phyloP scores from a whole-genome alignment of 1,139 yeast genomes.

The Diutina catenulata region DNA sequence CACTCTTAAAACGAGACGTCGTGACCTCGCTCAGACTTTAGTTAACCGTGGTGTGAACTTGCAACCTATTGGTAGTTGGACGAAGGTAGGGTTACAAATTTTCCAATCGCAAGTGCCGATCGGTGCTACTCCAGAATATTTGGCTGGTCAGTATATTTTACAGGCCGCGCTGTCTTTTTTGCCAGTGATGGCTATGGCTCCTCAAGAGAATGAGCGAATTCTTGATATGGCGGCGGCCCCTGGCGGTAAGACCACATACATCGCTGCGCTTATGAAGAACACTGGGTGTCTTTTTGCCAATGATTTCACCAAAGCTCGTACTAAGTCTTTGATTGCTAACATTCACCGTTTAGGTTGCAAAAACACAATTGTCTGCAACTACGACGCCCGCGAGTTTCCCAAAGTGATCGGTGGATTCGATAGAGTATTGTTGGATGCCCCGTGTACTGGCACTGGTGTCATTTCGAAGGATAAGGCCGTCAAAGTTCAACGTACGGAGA shows the following conservation, averaged over 20 bases:
- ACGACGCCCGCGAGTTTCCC: slow-evolving; percentile 98
- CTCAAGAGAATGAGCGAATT: slow-evolving; percentile 90
- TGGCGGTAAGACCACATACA: slow-evolving; percentile 97
- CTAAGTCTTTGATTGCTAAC: slow-evolving; percentile 92
- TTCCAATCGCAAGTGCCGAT: slow-evolving; percentile 98
- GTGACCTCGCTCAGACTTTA: slow-evolving; percentile 90
- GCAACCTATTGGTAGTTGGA: slow-evolving; percentile 97
- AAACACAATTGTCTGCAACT: slow-evolving; percentile 92
- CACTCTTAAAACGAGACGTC: slow-evolving; percentile 85
- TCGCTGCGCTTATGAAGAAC: slow-evolving; percentile 94
- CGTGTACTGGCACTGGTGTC: slow-evolving; percentile 99
- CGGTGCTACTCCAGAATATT: slow-evolving; percentile 98
- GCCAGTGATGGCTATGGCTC: slow-evolving; percentile 96
- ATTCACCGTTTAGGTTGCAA: slow-evolving; percentile 95
- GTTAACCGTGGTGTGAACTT: slow-evolving; percentile 95
- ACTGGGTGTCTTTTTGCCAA: slow-evolving; percentile 97
- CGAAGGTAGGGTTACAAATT: slow-evolving; percentile 92
- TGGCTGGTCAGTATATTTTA: slow-evolving; percentile 94
- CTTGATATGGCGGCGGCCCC: slow-evolving; percentile 99
- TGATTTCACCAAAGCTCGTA: slow-evolving; percentile 92
- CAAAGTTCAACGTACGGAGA: slow-evolving; percentile 86
- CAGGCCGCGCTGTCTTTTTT: slow-evolving; percentile 98
- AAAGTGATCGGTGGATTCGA: slow-evolving; percentile 98
- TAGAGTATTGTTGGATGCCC: slow-evolving; percentile 91
- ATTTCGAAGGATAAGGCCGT: slow-evolving; percentile 96